These are phyloP conservation scores for Hypocreales sp. DNA, from an alignment of 2,329 filamentous ascomycete genomes.

Conservation along the genomic window DNA sequence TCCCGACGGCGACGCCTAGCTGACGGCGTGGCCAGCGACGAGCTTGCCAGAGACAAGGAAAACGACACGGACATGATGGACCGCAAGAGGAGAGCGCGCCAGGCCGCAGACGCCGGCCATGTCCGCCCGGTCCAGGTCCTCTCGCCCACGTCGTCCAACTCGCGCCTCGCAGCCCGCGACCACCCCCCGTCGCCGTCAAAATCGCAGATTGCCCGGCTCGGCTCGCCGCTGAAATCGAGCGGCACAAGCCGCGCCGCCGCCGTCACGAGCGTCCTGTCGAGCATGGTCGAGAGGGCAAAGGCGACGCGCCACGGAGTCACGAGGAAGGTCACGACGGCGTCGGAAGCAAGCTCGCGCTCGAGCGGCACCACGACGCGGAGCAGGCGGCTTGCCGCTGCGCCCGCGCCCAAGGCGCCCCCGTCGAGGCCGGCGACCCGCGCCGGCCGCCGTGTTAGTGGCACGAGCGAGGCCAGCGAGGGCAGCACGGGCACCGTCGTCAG, in stretches of 20 bases:
- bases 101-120: slow-evolving; percentile 21
- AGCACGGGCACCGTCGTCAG: slow-evolving; percentile 51
- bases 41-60: slow-evolving; percentile 59
- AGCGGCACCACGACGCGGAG: slow-evolving; percentile 15
- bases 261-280: slow-evolving; percentile 31
- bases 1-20: no score
- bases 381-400: slow-evolving; percentile 19
- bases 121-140: slow-evolving; percentile 44
- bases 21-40: slow-evolving; percentile 32
- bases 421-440: slow-evolving; percentile 28
- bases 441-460: slow-evolving; percentile 37
- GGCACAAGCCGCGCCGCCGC: slow-evolving; percentile 22
- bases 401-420: slow-evolving; percentile 19
- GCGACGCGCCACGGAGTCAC: slow-evolving; percentile 31
- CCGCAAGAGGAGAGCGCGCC: slow-evolving; percentile 52
- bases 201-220: slow-evolving; percentile 39
- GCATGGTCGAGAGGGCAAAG: slow-evolving; percentile 46
- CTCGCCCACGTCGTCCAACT: slow-evolving; percentile 73
- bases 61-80: slow-evolving; percentile 46
- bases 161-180: slow-evolving; percentile 40
- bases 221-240: slow-evolving; percentile 44
- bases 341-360: slow-evolving; percentile 27
- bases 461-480: slow-evolving; percentile 46
- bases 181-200: slow-evolving; percentile 37
- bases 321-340: slow-evolving; percentile 29